Base-by-base conservation (phyloP, 1,139 yeast genomes). In the Trichomonascaceae sp. region DNA sequence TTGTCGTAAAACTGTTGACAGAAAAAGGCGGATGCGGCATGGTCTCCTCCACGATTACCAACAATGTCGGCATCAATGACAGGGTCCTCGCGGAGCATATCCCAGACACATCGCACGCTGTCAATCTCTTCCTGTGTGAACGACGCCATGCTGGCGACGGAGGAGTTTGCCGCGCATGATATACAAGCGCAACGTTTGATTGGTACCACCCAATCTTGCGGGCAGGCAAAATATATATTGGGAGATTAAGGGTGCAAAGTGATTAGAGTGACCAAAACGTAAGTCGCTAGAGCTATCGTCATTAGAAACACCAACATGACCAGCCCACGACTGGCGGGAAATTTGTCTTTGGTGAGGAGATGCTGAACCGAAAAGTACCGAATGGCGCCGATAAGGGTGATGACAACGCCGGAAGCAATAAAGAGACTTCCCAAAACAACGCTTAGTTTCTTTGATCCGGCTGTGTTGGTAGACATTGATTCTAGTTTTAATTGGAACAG, bases 1-100 rank as follows among this genome's bases (percentile, higher is more conserved):
- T 75, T 76, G 33, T 69, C 64, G 54, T 75, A 76, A 45, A 74
- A 66, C 53, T 74, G 82, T 38, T 73, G 67, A 39, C 56, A 51
- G 35, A 52, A 52, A 29, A 52, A 50, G 13, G 57, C 52, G 23
- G 6, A 8, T 6, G 23, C 23, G 6, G 6, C 9, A 20, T 20
- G 6, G 6, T 20, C 9, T 20, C 23, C 11, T 6, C 11, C 23
- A 20, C 23, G 9, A 20, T 20, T 20, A 11, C 9, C 9, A 20
- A 11, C 9, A 20, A 6, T 20, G 11, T 8, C 23, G 11, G 9
- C 11, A 20, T 20, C 23, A 20, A 8, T 11, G 23, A 20, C 9
- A 6, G 23, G 23, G 11, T 6, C 11, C 6, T 20, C 11, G 6
- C 11, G 6, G 23, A 20, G 23, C 6, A 6, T 8, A 20, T 6